Base-by-base conservation (phyloP, 768 basidiomycete species). In the Phylloporus scabripes region DNA sequence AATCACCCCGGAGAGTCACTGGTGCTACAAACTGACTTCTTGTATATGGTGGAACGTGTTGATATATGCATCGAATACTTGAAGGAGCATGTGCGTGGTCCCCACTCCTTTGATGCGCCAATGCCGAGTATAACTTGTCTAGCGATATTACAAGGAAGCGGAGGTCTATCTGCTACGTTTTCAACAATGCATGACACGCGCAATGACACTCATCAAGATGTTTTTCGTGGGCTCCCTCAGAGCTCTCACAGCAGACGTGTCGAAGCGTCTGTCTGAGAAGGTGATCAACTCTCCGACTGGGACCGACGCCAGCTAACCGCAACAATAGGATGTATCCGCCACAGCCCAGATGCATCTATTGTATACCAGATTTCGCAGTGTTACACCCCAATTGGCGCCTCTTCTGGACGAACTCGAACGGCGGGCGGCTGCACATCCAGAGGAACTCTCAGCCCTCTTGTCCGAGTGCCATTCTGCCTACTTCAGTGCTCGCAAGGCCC, bases 191-290 rank as follows among this genome's bases (percentile, higher is more conserved):
- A 87, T 98, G 80, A 96, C 92, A 0, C 82, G 96, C 23, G 88
- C 92, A 9, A 97, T 98, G 95, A 98, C 94, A 0, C 77, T 99
- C 38, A 91, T 98, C 72, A 95, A 90, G 68, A 94, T 98, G 83
- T 93, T 87, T 69, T 97, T 96, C 60, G 83, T 95, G 6, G 86
- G 85, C 5, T 86, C 88, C 7, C 72, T 98, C 6, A 77, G 86
- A 34, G 82, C 86, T 0, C 75, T 96, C 10, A 81, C 87, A 1
- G 70, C 79, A 4, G 95, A 98, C 57, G 79, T 95, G 18, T 77
- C 78, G 1, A 86, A 78, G 57, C 79, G 87, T 9, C 64, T 94
- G 39, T 75, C 75, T 2, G 92, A 94, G 51, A 87, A 85, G 74
- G 89, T 84, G 50, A 14, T 44, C 1, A 41, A 10, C 15, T 5